A percentile compares a stretch with the other conserved stretches of the same genome.
Conservation (phyloP, 768 basidiomycete species). For the Hygrocybe coccinea region DNA sequence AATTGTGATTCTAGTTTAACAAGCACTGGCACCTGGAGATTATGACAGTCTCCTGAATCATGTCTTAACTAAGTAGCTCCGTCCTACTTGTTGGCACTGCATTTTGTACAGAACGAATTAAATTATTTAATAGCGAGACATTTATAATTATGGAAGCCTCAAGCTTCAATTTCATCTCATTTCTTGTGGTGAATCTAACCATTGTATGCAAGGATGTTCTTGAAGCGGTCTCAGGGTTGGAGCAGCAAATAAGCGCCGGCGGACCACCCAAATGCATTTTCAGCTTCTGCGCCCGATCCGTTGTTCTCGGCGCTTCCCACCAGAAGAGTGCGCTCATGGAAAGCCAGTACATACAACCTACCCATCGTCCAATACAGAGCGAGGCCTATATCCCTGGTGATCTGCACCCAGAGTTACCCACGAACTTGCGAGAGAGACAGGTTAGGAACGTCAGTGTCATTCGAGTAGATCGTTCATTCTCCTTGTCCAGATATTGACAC, state of each 20-base stretch:
- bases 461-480: neutral
- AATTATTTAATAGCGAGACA: too few relatives aligned
- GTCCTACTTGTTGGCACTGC: neutral
- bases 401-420: neutral
- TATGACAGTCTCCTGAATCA: too few relatives aligned
- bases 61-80: too few relatives aligned
- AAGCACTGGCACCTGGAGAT: too few relatives aligned
- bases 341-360: neutral
- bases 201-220: neutral
- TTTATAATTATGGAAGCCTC: too few relatives aligned
- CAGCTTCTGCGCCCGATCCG: too few relatives aligned
- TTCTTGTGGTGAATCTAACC: too few relatives aligned
- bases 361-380: neutral
- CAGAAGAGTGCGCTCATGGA: too few relatives aligned
- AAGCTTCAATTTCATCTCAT: too few relatives aligned
- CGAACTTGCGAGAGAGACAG: conserved; percentile 2
- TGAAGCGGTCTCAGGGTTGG: neutral
- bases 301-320: too few relatives aligned
- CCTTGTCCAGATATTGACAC: neutral
- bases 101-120: too few relatives aligned
- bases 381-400: neutral
- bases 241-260: neutral
- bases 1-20: neutral
- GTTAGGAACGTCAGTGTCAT: neutral
- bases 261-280: neutral